phyloP scores from a whole-genome alignment of 2,329 filamentous ascomycete genomes.

The Talaromyces verruculosus region DNA sequence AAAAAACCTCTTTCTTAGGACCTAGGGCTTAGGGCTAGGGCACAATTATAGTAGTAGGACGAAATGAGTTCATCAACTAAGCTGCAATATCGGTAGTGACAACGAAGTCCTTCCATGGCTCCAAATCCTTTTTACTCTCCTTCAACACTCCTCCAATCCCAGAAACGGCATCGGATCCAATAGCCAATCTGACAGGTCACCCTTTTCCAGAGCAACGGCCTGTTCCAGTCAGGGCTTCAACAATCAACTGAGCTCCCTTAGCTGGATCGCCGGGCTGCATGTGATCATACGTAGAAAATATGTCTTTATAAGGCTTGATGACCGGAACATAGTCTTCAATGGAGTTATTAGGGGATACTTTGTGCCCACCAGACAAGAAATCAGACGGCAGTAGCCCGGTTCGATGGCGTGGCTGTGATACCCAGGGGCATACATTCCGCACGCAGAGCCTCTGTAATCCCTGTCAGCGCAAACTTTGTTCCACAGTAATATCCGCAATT shows the following conservation, averaged over 20 bases:
- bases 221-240: slow-evolving; percentile 17
- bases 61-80: neutral
- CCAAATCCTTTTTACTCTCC: neutral
- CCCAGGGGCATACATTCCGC: neutral
- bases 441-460: neutral
- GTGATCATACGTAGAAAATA: slow-evolving; percentile 8
- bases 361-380: slow-evolving; percentile 12
- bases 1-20: too few species aligned
- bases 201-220: slow-evolving; percentile 1
- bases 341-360: neutral
- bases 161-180: slow-evolving; percentile 15
- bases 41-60: neutral
- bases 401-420: slow-evolving; percentile 13
- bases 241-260: slow-evolving; percentile 14
- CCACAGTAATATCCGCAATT: neutral
- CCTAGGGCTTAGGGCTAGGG: too few species aligned
- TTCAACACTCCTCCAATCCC: slow-evolving; percentile 1
- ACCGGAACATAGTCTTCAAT: slow-evolving; percentile 14
- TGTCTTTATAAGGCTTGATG: slow-evolving; percentile 6
- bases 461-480: neutral
- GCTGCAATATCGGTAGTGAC: slow-evolving; percentile 29
- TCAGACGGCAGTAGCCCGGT: slow-evolving; percentile 17
- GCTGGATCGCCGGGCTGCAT: slow-evolving; percentile 17
- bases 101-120: neutral
- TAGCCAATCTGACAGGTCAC: slow-evolving; percentile 8